These are phyloP conservation scores for Cryptococcus sp. DNA, from an alignment of 1,284 basidiomycete genomes.

Conservation along the genomic window DNA sequence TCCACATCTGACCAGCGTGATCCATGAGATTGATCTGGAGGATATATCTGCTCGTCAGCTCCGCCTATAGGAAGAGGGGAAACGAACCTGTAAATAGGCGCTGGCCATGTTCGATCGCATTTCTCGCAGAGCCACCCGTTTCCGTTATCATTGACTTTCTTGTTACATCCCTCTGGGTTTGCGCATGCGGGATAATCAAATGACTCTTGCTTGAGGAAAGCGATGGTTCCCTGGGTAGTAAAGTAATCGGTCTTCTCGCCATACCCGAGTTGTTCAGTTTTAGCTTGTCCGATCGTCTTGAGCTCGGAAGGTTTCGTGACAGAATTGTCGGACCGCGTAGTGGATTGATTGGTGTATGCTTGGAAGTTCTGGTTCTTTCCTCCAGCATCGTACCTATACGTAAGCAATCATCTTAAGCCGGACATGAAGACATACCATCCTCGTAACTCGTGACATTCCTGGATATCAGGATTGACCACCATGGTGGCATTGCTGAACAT, in stretches of 20 bases:
- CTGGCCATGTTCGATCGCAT: slow-evolving; percentile 69
- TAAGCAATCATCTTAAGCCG: slow-evolving; percentile 16
- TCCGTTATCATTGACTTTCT: slow-evolving; percentile 75
- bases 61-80: not conserved
- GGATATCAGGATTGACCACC: slow-evolving; percentile 80
- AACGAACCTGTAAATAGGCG: slow-evolving; percentile 74
- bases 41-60: slow-evolving; percentile 65
- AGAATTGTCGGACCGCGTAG: slow-evolving; percentile 12
- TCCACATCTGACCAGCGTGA: slow-evolving; percentile 82
- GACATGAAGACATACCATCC: slow-evolving; percentile 65
- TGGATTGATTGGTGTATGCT: slow-evolving; percentile 57
- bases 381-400: slow-evolving; percentile 57
- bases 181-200: slow-evolving; percentile 89
- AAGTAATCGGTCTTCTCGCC: slow-evolving; percentile 80
- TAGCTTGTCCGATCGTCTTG: slow-evolving; percentile 75
- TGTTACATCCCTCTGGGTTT: slow-evolving; percentile 69
- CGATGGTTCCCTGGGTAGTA: slow-evolving; percentile 73
- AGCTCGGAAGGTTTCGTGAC: slow-evolving; percentile 62
- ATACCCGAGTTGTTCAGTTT: slow-evolving; percentile 71
- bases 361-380: slow-evolving; percentile 65
- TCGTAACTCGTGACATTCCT: slow-evolving; percentile 75
- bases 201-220: slow-evolving; percentile 83
- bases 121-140: slow-evolving; percentile 89
- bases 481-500: slow-evolving; percentile 66
- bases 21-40: slow-evolving; percentile 85